phyloP scores from a whole-genome alignment of 768 basidiomycete species.

The Steccherinum ochraceum region DNA sequence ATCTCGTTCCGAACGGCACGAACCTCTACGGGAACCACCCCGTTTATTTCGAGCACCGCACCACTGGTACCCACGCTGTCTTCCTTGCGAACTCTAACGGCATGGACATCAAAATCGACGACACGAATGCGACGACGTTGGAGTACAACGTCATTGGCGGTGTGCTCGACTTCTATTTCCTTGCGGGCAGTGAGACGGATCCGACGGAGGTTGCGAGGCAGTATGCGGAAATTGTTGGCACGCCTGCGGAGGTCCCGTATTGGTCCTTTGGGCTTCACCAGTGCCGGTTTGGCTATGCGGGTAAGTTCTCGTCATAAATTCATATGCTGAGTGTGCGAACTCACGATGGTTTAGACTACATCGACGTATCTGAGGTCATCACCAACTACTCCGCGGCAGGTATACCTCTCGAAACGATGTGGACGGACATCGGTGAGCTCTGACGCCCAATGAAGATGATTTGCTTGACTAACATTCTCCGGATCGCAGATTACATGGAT shows the following conservation, averaged over 20 bases:
- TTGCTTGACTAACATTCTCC: not conserved
- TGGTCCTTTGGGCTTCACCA: conserved; percentile 73
- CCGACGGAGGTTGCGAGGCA: conserved; percentile 57
- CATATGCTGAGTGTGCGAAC: not conserved
- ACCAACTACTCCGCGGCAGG: conserved; percentile 50
- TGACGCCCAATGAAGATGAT: not conserved
- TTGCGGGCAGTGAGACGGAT: conserved; percentile 56
- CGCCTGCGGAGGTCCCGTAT: conserved; percentile 66
- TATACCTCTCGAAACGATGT: conserved; percentile 74
- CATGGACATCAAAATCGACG: conserved; percentile 68
- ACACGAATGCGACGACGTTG: conserved; percentile 33
- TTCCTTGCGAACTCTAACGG: conserved; percentile 66
- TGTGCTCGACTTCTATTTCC: conserved; percentile 72
- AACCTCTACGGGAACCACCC: conserved; percentile 75
- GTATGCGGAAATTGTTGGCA: conserved; percentile 61
- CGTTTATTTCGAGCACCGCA: conserved; percentile 64
- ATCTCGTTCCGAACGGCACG: conserved; percentile 47
- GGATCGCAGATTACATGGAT: conserved; percentile 58
- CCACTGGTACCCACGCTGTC: conserved; percentile 62
- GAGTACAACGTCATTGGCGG: conserved; percentile 80
- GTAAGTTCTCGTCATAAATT: too few species aligned
- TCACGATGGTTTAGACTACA: conserved; percentile 35
- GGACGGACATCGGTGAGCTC: conserved; percentile 62
- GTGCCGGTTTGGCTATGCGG: conserved; percentile 62
- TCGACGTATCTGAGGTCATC: conserved; percentile 58